Evolutionary conservation across 208 protist species (phyloP).

Genomic region (Leishmania gerbilli): DNA sequence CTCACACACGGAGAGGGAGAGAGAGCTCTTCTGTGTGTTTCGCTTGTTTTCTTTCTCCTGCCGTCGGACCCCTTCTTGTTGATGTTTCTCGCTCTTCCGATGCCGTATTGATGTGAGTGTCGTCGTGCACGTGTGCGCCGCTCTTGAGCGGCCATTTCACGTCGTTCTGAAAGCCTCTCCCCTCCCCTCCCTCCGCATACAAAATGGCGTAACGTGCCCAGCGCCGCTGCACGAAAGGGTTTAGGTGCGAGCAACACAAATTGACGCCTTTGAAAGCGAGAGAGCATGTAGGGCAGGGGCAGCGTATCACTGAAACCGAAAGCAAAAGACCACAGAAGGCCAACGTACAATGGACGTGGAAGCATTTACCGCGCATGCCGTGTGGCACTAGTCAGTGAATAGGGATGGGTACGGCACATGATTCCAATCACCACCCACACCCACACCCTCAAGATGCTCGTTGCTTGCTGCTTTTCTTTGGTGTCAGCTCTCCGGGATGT

Average conservation of each 20-base stretch:
- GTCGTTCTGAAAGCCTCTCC: neutral
- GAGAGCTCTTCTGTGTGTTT: neutral
- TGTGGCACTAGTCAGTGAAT: neutral
- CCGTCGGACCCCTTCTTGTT: neutral
- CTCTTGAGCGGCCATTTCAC: neutral
- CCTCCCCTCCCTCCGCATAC: neutral
- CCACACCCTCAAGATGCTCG: neutral
- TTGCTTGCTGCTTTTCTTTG: neutral
- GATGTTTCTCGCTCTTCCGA: neutral
- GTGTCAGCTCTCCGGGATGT: neutral
- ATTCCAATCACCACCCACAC: neutral
- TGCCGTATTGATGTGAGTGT: neutral
- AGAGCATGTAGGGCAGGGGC: no score
- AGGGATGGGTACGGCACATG: neutral
- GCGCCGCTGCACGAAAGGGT: no score
- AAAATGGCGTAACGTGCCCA: no score
- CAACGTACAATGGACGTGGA: neutral
- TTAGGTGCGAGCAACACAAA: no score
- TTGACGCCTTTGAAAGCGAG: no score
- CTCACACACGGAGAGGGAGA: neutral
- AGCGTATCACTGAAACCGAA: neutral
- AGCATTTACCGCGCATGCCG: neutral
- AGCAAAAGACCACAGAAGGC: neutral
- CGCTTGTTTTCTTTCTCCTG: neutral
- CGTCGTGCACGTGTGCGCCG: neutral